phyloP scores from a whole-genome alignment of 208 protist species.

The Borovskyia barvae region DNA sequence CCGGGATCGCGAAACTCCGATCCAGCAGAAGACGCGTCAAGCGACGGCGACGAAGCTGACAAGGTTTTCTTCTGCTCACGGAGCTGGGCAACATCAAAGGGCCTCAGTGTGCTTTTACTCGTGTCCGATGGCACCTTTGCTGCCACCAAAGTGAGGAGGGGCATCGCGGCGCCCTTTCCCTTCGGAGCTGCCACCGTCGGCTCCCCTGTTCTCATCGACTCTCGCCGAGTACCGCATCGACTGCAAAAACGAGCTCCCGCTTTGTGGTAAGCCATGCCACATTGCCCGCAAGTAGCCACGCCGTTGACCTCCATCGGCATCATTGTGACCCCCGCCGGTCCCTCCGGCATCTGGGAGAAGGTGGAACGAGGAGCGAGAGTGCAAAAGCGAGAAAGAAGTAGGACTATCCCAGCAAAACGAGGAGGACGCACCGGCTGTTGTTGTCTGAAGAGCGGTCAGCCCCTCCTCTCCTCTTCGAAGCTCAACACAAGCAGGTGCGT shows the following conservation, averaged over 20 bases:
- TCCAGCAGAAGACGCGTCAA: neutral
- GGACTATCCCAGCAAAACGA: too few species aligned
- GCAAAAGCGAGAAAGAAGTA: too few species aligned
- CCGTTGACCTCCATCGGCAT: too few species aligned
- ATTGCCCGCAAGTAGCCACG: constrained; percentile 44
- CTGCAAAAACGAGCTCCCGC: constrained; percentile 79
- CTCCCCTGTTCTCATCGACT: neutral
- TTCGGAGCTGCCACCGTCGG: neutral
- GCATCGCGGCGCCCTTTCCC: neutral
- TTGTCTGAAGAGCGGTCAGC: too few species aligned
- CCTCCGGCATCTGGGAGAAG: too few species aligned
- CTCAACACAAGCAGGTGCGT: too few species aligned
- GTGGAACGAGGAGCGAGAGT: too few species aligned
- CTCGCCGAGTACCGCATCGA: constrained; percentile 67
- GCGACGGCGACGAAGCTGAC: neutral
- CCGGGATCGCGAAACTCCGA: constrained; percentile 17
- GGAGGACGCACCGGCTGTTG: too few species aligned
- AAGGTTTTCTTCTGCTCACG: neutral
- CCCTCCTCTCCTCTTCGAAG: too few species aligned
- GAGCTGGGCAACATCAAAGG: constrained; percentile 13
- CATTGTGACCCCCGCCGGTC: too few species aligned
- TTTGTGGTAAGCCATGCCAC: constrained; percentile 68
- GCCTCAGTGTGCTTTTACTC: constrained; percentile 9
- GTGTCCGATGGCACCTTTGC: neutral
- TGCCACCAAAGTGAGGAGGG: neutral